Evolutionary conservation across 352 stramenopile genomes (phyloP).

Genomic region (Thalassiosira oceanica): DNA sequence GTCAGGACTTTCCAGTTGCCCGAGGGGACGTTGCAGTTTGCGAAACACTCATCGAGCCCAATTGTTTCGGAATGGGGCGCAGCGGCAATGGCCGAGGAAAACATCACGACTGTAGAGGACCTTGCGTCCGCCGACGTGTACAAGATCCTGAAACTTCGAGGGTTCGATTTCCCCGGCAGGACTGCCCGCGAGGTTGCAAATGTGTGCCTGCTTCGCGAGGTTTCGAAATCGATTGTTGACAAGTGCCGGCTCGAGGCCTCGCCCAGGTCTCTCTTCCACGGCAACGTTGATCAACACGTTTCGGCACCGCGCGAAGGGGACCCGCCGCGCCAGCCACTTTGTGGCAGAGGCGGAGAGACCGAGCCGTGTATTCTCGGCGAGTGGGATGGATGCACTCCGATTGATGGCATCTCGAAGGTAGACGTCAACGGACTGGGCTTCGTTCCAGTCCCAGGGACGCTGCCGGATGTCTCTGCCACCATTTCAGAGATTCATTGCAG

Average conservation of each 20-base stretch:
- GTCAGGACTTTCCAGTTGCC: slow-evolving; percentile 54
- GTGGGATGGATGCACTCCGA: slow-evolving; percentile 80
- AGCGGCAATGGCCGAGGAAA: slow-evolving; percentile 63
- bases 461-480: slow-evolving; percentile 52
- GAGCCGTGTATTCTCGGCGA: slow-evolving; percentile 37
- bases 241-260: slow-evolving; percentile 68
- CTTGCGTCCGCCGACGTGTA: slow-evolving; percentile 77
- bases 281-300: neutral
- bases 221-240: slow-evolving; percentile 67
- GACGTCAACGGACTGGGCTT: slow-evolving; percentile 77
- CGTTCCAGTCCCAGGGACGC: slow-evolving; percentile 53
- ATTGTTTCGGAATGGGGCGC: slow-evolving; percentile 71
- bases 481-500: slow-evolving; percentile 65
- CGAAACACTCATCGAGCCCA: slow-evolving; percentile 12
- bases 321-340: slow-evolving; percentile 10
- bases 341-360: slow-evolving; percentile 37
- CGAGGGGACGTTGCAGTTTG: slow-evolving; percentile 30
- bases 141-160: slow-evolving; percentile 73
- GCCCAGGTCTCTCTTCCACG: slow-evolving; percentile 19
- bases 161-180: slow-evolving; percentile 67
- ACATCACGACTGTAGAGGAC: slow-evolving; percentile 84
- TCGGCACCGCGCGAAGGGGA: too few species aligned
- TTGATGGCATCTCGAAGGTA: slow-evolving; percentile 31
- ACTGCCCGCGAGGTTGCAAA: slow-evolving; percentile 43
- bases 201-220: slow-evolving; percentile 70